phyloP scores from a whole-genome alignment of 345 rosid genomes.

The Hypericum perforatum region DNA sequence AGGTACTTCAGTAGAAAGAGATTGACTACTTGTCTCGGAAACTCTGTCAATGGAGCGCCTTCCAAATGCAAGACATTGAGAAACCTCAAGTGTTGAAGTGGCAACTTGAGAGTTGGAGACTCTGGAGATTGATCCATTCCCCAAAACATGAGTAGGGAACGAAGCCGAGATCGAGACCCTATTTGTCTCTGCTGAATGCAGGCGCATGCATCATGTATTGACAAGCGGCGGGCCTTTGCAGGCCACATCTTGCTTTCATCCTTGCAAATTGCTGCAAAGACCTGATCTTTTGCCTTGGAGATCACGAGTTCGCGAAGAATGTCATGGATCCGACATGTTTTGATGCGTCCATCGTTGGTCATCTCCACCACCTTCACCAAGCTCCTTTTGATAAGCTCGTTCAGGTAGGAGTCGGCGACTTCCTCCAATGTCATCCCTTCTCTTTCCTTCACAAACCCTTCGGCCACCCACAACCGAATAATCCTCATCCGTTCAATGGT shows the following conservation, averaged over 20 bases:
- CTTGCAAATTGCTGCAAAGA: conserved; percentile 20
- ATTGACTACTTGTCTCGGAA: conserved; percentile 24
- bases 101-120: background rate
- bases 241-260: conserved; percentile 15
- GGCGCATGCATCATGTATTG: conserved; percentile 13
- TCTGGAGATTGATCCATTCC: background rate
- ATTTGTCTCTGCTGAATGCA: conserved; percentile 7
- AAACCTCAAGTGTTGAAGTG: conserved; percentile 15
- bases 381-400: conserved; percentile 32
- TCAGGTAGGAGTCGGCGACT: conserved; percentile 33
- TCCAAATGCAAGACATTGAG: conserved; percentile 32
- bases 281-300: conserved; percentile 29
- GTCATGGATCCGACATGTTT: conserved; percentile 29
- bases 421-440: conserved; percentile 36
- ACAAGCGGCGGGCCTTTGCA: conserved; percentile 34
- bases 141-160: conserved; percentile 32
- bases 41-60: conserved; percentile 21
- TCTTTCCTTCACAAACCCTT: conserved; percentile 17
- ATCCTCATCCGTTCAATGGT: background rate
- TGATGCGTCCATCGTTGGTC: conserved; percentile 24
- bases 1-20: conserved; percentile 24
- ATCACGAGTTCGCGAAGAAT: conserved; percentile 26
- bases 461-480: conserved; percentile 3
- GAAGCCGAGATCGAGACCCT: conserved; percentile 6
- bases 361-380: conserved; percentile 23